These are phyloP conservation scores for Periglandula ipomoeae DNA, from an alignment of 2,329 filamentous ascomycete genomes.

Conservation along the genomic window DNA sequence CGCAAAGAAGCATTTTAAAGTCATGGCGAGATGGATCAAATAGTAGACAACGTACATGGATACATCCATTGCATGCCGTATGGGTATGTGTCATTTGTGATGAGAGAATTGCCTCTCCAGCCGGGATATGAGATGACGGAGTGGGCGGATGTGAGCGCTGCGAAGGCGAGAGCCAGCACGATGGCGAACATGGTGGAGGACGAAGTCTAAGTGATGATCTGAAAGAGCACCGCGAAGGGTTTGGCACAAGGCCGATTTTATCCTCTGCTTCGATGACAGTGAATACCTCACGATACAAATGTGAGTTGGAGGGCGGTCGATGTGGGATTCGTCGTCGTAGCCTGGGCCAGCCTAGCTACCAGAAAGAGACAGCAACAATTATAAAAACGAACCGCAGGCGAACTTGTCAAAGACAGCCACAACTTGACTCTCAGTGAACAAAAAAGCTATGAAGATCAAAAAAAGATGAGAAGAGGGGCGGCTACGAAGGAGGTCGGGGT, in stretches of 20 bases:
- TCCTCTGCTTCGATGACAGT: background rate
- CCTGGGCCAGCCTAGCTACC: constrained; percentile 3
- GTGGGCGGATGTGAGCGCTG: constrained; percentile 53
- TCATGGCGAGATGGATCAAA: constrained; percentile 3
- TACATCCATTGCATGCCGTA: constrained; percentile 95
- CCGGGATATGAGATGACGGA: constrained; percentile 80
- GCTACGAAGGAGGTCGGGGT: background rate
- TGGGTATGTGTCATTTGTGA: constrained; percentile 68
- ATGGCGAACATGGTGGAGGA: background rate
- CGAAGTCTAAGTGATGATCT: background rate
- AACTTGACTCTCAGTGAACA: too few relatives aligned
- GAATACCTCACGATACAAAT: background rate
- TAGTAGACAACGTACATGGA: constrained; percentile 57
- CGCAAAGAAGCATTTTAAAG: too few relatives aligned
- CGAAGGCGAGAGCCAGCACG: constrained; percentile 31
- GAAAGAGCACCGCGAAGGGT: background rate
- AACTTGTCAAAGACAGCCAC: too few relatives aligned
- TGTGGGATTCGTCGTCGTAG: background rate
- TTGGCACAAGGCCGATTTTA: background rate
- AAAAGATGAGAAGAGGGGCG: background rate
- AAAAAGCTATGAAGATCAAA: background rate
- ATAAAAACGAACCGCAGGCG: too few relatives aligned
- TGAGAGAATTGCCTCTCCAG: constrained; percentile 79
- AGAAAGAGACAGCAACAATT: background rate
- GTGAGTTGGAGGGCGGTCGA: background rate